These are phyloP conservation scores for Solanum megistacrolobum DNA, from an alignment of 257 asterid species.

Conservation along the genomic window DNA sequence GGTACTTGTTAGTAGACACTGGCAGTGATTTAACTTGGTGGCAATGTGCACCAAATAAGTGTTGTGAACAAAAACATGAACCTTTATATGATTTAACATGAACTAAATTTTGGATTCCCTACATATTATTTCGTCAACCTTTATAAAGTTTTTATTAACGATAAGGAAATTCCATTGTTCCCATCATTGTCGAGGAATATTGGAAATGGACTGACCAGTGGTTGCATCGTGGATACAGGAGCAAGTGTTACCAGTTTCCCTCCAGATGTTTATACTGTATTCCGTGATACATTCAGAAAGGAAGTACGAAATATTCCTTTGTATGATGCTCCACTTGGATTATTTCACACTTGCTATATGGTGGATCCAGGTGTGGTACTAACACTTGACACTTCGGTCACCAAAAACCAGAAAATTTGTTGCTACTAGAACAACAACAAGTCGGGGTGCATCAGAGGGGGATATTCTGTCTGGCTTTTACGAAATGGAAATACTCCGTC, in stretches of 20 bases:
- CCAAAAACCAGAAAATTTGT: not conserved
- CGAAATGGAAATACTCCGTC: accelerated
- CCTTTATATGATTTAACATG: not conserved
- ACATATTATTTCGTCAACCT: not conserved
- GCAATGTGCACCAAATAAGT: not conserved
- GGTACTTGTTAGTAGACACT: not conserved
- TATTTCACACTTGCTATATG: not conserved
- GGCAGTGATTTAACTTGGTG: not conserved
- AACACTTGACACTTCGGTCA: not conserved
- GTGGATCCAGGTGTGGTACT: not conserved
- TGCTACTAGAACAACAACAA: not conserved
- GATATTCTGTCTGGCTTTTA: not conserved
- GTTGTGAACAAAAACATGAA: not conserved
- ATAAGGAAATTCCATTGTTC: too few species aligned
- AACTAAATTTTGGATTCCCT: not conserved
- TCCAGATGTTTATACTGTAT: not conserved
- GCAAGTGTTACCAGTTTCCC: not conserved
- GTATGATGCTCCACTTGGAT: not conserved
- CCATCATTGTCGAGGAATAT: too few species aligned
- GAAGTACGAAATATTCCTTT: not conserved
- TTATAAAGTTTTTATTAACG: too few species aligned
- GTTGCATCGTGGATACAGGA: too few species aligned
- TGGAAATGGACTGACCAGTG: too few species aligned
- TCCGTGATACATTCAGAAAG: not conserved
- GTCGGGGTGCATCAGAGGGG: not conserved